These are phyloP conservation scores for Dendrobium nobile DNA, from an alignment of 106 monocot species.

Conservation along the genomic window DNA sequence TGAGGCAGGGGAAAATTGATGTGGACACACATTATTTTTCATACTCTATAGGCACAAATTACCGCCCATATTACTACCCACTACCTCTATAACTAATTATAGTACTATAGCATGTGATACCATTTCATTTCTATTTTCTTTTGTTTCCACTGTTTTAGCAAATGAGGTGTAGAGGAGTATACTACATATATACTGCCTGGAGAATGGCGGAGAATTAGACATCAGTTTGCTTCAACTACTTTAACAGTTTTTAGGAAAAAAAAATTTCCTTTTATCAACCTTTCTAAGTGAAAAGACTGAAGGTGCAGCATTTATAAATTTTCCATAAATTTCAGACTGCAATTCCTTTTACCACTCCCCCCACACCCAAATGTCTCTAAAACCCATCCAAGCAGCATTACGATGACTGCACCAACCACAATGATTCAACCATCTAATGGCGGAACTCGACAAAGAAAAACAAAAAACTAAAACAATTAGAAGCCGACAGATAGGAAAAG, in stretches of 20 bases:
- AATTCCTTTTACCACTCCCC: too few relatives aligned
- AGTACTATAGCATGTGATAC: too few relatives aligned
- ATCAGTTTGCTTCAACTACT: neutral
- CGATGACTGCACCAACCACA: neutral
- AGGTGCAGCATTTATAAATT: neutral
- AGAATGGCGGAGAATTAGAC: too few relatives aligned
- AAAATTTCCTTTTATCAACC: neutral
- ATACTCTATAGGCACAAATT: too few relatives aligned
- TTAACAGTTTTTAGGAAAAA: neutral
- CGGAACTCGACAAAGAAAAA: neutral
- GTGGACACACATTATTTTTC: too few relatives aligned
- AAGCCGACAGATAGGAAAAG: neutral
- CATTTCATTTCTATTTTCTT: too few relatives aligned
- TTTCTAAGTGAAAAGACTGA: neutral
- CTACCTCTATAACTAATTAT: too few relatives aligned
- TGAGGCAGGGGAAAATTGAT: too few relatives aligned
- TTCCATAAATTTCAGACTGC: neutral
- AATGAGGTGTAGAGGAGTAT: too few relatives aligned
- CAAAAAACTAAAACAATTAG: neutral
- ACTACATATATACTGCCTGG: too few relatives aligned
- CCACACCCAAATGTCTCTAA: neutral
- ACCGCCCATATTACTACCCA: too few relatives aligned
- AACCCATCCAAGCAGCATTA: neutral
- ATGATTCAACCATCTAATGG: neutral
- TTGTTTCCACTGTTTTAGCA: too few relatives aligned